Conservation (phyloP, 2,329 filamentous ascomycete species). For the Beauveria medogensis region DNA sequence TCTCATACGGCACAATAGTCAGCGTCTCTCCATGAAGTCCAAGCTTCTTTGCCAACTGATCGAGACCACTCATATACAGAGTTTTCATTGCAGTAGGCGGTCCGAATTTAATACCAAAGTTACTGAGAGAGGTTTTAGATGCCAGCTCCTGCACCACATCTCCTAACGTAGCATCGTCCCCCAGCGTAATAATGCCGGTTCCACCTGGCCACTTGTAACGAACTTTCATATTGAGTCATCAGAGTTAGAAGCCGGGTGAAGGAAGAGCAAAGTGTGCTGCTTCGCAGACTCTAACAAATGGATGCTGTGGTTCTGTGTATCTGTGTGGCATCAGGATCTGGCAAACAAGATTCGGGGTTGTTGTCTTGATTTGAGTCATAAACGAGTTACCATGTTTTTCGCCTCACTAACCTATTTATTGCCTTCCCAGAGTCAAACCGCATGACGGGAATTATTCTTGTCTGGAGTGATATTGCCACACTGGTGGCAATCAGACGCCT, state of each 20-base stretch:
- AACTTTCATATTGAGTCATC: constrained; percentile 54
- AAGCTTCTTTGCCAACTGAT: constrained; percentile 39
- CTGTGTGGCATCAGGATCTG: not conserved
- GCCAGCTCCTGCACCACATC: constrained; percentile 54
- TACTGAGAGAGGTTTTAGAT: constrained; percentile 53
- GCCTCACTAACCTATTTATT: too few relatives aligned
- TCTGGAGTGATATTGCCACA: not conserved
- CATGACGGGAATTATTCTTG: not conserved
- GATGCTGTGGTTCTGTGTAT: not conserved
- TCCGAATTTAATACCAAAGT: constrained; percentile 74
- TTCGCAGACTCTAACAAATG: not conserved
- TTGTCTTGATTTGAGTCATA: too few relatives aligned
- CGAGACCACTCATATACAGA: constrained; percentile 50
- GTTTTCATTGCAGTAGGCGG: constrained; percentile 61
- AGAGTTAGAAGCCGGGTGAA: not conserved
- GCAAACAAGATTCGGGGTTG: not conserved
- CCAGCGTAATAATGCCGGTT: constrained; percentile 59
- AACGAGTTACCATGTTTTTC: too few relatives aligned
- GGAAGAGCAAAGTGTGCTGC: not conserved
- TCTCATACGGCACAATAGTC: constrained; percentile 38
- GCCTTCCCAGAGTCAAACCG: too few relatives aligned
- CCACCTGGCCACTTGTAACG: constrained; percentile 69
- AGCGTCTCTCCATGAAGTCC: constrained; percentile 43
- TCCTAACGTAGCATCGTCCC: constrained; percentile 57
- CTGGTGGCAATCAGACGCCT: not conserved